A percentile compares a stretch with the other conserved stretches of the same genome.
Evolutionary conservation across 768 basidiomycete species (phyloP).

Genomic region (Exidia glandulosa): DNA sequence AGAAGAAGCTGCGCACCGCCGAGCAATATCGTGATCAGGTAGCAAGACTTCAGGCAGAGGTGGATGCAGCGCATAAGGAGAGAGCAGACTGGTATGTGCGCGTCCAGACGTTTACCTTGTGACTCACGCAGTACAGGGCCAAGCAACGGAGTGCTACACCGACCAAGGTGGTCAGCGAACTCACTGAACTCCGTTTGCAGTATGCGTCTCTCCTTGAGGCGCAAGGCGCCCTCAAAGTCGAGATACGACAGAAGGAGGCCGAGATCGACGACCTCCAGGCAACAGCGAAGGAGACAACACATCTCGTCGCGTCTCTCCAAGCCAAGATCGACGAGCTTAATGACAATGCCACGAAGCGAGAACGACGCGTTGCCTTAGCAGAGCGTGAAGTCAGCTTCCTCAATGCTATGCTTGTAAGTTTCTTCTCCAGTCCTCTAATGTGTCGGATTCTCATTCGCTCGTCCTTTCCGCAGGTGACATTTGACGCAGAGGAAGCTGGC

Average conservation of each 20-base stretch:
- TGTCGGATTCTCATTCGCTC: neutral
- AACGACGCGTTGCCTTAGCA: conserved; percentile 28
- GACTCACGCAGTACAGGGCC: conserved; percentile 22
- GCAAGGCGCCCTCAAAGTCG: conserved; percentile 45
- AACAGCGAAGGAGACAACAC: conserved; percentile 26
- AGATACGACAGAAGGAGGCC: conserved; percentile 41
- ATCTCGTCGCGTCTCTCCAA: conserved; percentile 23
- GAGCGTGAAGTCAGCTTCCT: conserved; percentile 61
- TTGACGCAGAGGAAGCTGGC: conserved; percentile 42
- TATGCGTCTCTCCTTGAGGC: conserved; percentile 59
- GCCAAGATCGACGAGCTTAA: conserved; percentile 25
- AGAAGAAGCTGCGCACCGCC: conserved; percentile 36
- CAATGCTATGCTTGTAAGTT: conserved; percentile 52
- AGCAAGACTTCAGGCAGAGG: conserved; percentile 49
- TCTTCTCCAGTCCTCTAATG: neutral
- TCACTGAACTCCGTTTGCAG: conserved; percentile 47
- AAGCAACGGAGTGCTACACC: conserved; percentile 21
- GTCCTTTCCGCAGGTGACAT: conserved; percentile 40
- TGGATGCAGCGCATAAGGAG: conserved; percentile 48
- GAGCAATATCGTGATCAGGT: conserved; percentile 48
- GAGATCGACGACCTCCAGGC: conserved; percentile 34
- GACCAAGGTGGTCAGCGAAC: conserved; percentile 42
- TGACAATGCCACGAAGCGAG: conserved; percentile 29
- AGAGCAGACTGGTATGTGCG: conserved; percentile 41
- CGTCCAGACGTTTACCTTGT: neutral